Evolutionary conservation across 306 rosid species (phyloP).

Genomic region (Vicia sativa): DNA sequence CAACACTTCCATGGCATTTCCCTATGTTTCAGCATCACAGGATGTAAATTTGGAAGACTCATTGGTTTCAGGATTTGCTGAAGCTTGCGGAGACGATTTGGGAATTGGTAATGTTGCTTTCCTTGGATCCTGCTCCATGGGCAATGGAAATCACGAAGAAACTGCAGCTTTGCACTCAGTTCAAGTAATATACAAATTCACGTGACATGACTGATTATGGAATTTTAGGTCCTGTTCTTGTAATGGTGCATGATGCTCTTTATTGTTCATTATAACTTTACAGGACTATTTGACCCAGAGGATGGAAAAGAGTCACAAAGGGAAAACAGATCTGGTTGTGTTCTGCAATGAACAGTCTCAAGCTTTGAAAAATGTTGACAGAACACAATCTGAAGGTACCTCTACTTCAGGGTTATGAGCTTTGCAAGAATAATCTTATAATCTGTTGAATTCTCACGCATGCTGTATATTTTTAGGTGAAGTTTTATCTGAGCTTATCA

Average conservation of each 20-base stretch:
- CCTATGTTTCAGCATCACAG: conserved; percentile 78
- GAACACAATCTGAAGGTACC: conserved; percentile 68
- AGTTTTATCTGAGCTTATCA: conserved; percentile 62
- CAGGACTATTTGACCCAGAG: conserved; percentile 81
- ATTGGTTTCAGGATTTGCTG: conserved; percentile 73
- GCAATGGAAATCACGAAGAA: conserved; percentile 49
- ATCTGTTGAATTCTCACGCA: conserved; percentile 33
- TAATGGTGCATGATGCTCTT: conserved; percentile 41
- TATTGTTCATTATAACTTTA: conserved; percentile 29
- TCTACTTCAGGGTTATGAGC: conserved; percentile 29
- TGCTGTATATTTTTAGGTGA: conserved; percentile 56
- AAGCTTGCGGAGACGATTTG: conserved; percentile 70
- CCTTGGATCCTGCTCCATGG: conserved; percentile 67
- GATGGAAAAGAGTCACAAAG: conserved; percentile 53
- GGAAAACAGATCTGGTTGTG: conserved; percentile 75
- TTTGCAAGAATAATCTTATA: conserved; percentile 34
- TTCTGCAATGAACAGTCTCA: conserved; percentile 62
- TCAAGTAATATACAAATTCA: conserved; percentile 59
- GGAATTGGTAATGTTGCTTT: conserved; percentile 57
- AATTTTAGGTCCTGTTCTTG: conserved; percentile 40
- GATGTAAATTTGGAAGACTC: conserved; percentile 59
- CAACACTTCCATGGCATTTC: conserved; percentile 90
- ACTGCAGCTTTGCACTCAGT: conserved; percentile 56
- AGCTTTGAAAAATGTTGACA: conserved; percentile 46
- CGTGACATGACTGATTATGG: conserved; percentile 28